Evolutionary conservation across 2,329 filamentous ascomycete species (phyloP).

Genomic region (Graphilbum sp.): DNA sequence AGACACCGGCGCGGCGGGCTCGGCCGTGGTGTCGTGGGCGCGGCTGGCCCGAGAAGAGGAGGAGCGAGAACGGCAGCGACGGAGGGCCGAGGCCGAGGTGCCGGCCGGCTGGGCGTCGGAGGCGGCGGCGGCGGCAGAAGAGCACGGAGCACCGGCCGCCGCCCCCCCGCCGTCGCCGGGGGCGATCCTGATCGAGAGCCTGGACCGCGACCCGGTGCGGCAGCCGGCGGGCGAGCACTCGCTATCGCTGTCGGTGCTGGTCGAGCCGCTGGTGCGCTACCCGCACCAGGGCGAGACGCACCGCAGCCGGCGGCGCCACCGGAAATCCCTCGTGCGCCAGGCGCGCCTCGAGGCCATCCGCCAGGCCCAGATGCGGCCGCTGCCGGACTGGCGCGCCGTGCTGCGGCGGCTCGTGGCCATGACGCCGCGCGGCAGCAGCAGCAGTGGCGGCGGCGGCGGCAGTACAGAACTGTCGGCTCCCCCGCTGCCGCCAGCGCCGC

Average conservation of each 20-base stretch:
- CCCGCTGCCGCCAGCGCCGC: neutral
- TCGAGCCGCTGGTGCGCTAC: conserved; percentile 12
- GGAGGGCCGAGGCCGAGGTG: neutral
- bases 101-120: neutral
- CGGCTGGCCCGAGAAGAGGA: conserved; percentile 2
- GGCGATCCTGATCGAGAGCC: conserved; percentile 10
- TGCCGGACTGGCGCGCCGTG: conserved; percentile 23
- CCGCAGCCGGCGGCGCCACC: conserved; percentile 10
- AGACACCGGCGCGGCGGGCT: neutral
- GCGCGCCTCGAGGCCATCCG: conserved; percentile 19
- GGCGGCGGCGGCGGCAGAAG: too few relatives aligned
- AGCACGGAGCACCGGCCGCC: too few relatives aligned
- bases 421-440: conserved; percentile 13
- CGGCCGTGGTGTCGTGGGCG: conserved; percentile 3
- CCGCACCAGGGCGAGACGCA: conserved; percentile 9
- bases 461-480: neutral
- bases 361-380: conserved; percentile 12
- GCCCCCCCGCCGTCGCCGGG: conserved; percentile 3
- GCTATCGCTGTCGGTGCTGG: conserved; percentile 13
- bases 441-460: conserved; percentile 1
- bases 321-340: conserved; percentile 18
- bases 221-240: conserved; percentile 3
- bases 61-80: neutral
- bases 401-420: conserved; percentile 21
- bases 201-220: conserved; percentile 10